Conservation (phyloP, 176 grass and related monocot species). For the Eragrostis nindensis region DNA sequence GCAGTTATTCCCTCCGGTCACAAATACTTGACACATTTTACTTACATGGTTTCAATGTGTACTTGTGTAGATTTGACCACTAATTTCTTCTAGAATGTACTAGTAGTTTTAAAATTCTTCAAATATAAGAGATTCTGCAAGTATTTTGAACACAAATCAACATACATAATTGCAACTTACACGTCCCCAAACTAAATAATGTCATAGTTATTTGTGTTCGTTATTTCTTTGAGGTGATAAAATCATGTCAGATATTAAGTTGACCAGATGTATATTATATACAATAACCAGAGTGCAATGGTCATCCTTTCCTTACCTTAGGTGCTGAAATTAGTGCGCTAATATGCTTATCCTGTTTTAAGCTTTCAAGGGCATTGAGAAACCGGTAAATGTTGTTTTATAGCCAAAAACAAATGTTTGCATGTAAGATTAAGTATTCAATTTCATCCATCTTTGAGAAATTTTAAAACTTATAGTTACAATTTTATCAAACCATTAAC, state of each 20-base stretch:
- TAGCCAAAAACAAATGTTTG: conserved; percentile 7
- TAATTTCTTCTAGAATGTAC: too few relatives aligned
- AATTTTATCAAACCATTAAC: conserved; percentile 17
- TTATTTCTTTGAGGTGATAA: too few relatives aligned
- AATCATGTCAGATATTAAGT: conserved; percentile 14
- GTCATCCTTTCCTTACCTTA: conserved; percentile 30
- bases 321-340: not conserved
- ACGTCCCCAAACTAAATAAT: too few relatives aligned
- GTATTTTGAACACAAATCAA: too few relatives aligned
- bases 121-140: too few relatives aligned
- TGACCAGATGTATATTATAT: conserved; percentile 12
- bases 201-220: too few relatives aligned
- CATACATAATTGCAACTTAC: too few relatives aligned
- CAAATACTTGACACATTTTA: conserved; percentile 22
- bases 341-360: conserved; percentile 29
- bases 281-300: not conserved
- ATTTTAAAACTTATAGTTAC: conserved; percentile 14
- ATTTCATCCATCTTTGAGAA: conserved; percentile 32
- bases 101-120: too few relatives aligned
- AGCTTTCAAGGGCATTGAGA: conserved; percentile 16
- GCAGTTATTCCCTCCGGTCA: conserved; percentile 39
- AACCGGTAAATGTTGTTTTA: not conserved
- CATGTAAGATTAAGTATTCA: not conserved
- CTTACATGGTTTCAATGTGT: too few relatives aligned
- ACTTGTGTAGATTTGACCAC: too few relatives aligned